Evolutionary conservation across 2,329 filamentous ascomycete species (phyloP).

Genomic region (Verticillium albo-atrum): DNA sequence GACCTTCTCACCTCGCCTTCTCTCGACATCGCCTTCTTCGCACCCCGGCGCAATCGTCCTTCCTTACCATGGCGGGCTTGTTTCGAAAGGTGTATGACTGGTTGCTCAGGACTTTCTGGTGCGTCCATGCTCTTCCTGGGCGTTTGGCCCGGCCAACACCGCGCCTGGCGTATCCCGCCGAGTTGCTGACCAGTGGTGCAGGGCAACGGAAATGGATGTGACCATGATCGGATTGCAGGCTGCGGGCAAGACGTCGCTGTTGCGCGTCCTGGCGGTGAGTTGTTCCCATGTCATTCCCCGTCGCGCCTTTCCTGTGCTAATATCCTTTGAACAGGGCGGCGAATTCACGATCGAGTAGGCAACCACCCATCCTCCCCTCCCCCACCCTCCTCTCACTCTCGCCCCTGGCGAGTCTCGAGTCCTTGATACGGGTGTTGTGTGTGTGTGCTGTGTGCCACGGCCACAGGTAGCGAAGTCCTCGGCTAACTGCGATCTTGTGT

Average conservation of each 20-base stretch:
- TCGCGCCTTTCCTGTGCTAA: slow-evolving; percentile 27
- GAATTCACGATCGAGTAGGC: slow-evolving; percentile 99
- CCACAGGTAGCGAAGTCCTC: slow-evolving; percentile 5
- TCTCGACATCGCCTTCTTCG: neutral
- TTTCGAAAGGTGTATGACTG: slow-evolving; percentile 97
- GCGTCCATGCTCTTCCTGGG: slow-evolving; percentile 29
- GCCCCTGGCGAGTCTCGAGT: neutral
- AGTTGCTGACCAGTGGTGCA: slow-evolving; percentile 27
- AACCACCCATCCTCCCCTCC: slow-evolving; percentile 14
- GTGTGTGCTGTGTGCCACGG: neutral
- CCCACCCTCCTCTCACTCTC: slow-evolving; percentile 6
- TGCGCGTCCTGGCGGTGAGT: slow-evolving; percentile 91
- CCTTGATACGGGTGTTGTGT: neutral
- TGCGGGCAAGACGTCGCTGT: slow-evolving; percentile 92
- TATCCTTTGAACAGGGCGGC: slow-evolving; percentile 62
- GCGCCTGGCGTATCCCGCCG: neutral
- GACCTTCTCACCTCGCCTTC: neutral
- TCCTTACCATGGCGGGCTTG: slow-evolving; percentile 72
- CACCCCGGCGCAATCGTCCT: neutral
- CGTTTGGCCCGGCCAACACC: neutral
- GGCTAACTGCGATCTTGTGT: slow-evolving; percentile 27
- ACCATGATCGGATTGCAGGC: slow-evolving; percentile 99
- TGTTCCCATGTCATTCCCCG: slow-evolving; percentile 2
- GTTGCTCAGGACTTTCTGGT: slow-evolving; percentile 97
- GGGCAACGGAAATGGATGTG: slow-evolving; percentile 99